A percentile compares a stretch with the other conserved stretches of the same genome.
These are phyloP conservation scores for Oemleria cerasiformis DNA, from an alignment of 306 rosid species.

Conservation along the genomic window DNA sequence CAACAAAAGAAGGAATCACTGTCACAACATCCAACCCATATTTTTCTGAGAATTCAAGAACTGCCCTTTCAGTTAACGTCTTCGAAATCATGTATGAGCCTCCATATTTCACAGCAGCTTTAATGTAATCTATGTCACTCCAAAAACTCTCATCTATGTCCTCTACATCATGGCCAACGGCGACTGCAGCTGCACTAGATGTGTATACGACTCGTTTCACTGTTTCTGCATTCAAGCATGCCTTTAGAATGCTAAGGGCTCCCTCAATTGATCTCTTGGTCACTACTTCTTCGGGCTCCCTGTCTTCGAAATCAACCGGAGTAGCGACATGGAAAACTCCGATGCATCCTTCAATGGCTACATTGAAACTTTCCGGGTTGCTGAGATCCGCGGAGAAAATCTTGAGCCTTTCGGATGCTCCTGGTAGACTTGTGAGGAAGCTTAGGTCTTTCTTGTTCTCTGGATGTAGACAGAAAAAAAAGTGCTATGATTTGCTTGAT, in stretches of 20 bases:
- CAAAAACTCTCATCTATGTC: constrained; percentile 48
- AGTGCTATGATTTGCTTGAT: background rate
- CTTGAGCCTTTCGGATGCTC: constrained; percentile 38
- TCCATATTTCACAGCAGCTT: constrained; percentile 9
- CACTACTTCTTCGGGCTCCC: constrained; percentile 41
- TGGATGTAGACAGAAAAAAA: background rate
- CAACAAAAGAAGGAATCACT: constrained; percentile 41
- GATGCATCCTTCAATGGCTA: constrained; percentile 41
- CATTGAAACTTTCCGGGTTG: constrained; percentile 33
- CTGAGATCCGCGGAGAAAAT: constrained; percentile 39
- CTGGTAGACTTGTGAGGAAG: constrained; percentile 48
- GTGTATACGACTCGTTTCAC: constrained; percentile 68
- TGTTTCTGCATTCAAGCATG: constrained; percentile 38
- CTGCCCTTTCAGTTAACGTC: constrained; percentile 57
- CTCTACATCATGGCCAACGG: background rate
- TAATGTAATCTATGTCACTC: constrained; percentile 37
- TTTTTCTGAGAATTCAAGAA: constrained; percentile 47
- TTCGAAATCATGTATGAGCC: constrained; percentile 44
- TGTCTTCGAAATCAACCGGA: constrained; percentile 33
- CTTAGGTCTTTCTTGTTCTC: constrained; percentile 37
- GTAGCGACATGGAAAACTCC: constrained; percentile 59
- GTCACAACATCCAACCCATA: constrained; percentile 59
- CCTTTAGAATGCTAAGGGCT: constrained; percentile 47
- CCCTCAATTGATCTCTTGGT: constrained; percentile 51
- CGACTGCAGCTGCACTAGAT: constrained; percentile 42